Percentiles rank a stretch among this genome's conserved stretches.
These are phyloP conservation scores for Amanita polypyramis DNA, from an alignment of 768 basidiomycete genomes.

Conservation along the genomic window DNA sequence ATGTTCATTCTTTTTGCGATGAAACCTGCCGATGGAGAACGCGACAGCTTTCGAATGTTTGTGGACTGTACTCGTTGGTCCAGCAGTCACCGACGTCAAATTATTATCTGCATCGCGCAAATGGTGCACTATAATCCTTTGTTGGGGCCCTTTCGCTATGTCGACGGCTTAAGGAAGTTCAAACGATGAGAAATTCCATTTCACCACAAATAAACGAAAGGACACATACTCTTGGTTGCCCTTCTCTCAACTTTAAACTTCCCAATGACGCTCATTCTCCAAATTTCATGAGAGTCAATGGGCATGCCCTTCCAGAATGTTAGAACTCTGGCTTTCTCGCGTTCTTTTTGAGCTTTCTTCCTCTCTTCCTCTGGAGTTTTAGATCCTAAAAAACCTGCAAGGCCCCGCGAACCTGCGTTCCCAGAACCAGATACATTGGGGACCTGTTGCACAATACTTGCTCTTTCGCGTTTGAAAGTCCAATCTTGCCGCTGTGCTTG, in stretches of 20 bases:
- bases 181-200: slow-evolving; percentile 1
- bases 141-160: slow-evolving; percentile 49
- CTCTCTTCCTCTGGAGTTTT: slow-evolving; percentile 21
- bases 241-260: slow-evolving; percentile 50
- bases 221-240: slow-evolving; percentile 27
- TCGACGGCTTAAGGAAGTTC: slow-evolving; percentile 27
- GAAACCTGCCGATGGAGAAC: slow-evolving; percentile 69
- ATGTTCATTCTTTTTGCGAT: slow-evolving; percentile 19
- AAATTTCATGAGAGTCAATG: slow-evolving; percentile 49
- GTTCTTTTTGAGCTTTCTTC: slow-evolving; percentile 12
- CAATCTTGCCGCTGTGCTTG: slow-evolving; percentile 35
- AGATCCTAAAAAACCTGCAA: slow-evolving; percentile 17
- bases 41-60: slow-evolving; percentile 74
- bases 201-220: background rate
- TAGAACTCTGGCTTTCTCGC: slow-evolving; percentile 13
- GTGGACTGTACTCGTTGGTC: slow-evolving; percentile 63
- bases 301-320: slow-evolving; percentile 36
- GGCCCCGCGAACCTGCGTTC: background rate
- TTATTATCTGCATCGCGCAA: slow-evolving; percentile 35
- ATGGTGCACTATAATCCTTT: slow-evolving; percentile 55
- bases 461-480: slow-evolving; percentile 49
- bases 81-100: slow-evolving; percentile 27
- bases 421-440: background rate
- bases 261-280: slow-evolving; percentile 56
- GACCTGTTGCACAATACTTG: slow-evolving; percentile 12